These are phyloP conservation scores for Boletus subparvulus DNA, from an alignment of 768 basidiomycete species.

Conservation along the genomic window DNA sequence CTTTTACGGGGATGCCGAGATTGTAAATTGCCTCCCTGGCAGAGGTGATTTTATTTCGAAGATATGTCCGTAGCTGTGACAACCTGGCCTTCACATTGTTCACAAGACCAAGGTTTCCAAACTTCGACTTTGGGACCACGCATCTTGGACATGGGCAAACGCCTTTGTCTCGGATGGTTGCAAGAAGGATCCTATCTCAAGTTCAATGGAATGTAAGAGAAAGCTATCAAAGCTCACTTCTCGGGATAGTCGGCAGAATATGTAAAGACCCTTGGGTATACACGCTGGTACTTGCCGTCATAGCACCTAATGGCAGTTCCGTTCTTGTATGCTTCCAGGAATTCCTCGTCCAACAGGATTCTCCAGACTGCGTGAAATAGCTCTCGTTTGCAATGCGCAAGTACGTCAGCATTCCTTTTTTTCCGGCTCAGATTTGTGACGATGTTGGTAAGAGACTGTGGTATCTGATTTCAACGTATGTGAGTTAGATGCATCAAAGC, in stretches of 20 bases:
- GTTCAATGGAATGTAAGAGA: not conserved
- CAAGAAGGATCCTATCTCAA: not conserved
- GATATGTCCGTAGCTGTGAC: not conserved
- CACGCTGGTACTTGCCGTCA: not conserved
- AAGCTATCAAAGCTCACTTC: not conserved
- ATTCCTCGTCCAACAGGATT: not conserved
- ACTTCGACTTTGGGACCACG: not conserved
- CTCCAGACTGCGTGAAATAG: slow-evolving; percentile 7
- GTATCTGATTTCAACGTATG: not conserved
- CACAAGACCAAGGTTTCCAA: not conserved
- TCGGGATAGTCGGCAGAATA: slow-evolving; percentile 6
- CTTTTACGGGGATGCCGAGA: not conserved
- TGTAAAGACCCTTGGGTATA: slow-evolving; percentile 1
- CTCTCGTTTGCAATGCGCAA: slow-evolving; percentile 5
- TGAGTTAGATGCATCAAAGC: not conserved
- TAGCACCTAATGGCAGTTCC: not conserved
- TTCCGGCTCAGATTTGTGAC: not conserved
- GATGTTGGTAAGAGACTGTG: not conserved
- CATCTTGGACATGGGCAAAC: not conserved
- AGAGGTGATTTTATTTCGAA: not conserved
- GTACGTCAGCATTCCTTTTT: not conserved
- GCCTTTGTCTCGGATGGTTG: not conserved
- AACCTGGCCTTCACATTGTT: not conserved
- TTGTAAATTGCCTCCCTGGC: not conserved
- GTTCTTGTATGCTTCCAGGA: not conserved